Percentiles rank a stretch among this genome's conserved stretches.
Conservation (phyloP, 1,284 basidiomycete species). For the Spongiforma sp. region DNA sequence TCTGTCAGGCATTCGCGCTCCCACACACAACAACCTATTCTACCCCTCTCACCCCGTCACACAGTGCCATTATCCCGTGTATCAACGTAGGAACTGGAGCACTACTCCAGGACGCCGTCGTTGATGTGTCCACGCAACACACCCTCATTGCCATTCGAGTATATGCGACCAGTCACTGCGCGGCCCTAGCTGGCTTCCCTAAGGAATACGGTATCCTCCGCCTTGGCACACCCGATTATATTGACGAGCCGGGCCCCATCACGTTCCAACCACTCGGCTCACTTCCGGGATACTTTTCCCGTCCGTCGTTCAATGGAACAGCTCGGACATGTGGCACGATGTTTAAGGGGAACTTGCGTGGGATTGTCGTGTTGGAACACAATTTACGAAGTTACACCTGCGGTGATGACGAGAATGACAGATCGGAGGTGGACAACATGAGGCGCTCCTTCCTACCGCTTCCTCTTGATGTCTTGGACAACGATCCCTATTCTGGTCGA, state of each 20-base stretch:
- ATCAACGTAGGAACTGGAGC: background rate
- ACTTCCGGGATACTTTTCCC: constrained; percentile 7
- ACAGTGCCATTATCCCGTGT: constrained; percentile 7
- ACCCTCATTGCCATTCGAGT: constrained; percentile 14
- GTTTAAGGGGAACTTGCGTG: background rate
- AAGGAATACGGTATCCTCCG: constrained; percentile 14
- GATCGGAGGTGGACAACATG: background rate
- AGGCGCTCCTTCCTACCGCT: constrained; percentile 11
- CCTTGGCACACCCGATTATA: background rate
- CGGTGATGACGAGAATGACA: background rate
- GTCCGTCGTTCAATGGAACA: constrained; percentile 20
- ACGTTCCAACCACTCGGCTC: constrained; percentile 14
- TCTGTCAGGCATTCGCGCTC: constrained; percentile 18
- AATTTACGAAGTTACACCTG: constrained; percentile 3
- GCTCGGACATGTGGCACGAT: constrained; percentile 19
- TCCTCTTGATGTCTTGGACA: constrained; percentile 18
- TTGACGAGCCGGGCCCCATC: constrained; percentile 10
- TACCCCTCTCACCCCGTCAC: constrained; percentile 12
- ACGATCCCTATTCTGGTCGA: constrained; percentile 28
- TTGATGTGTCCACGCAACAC: constrained; percentile 16
- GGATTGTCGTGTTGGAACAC: constrained; percentile 21
- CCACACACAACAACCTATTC: background rate
- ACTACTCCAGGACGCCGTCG: constrained; percentile 16
- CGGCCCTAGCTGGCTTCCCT: constrained; percentile 4
- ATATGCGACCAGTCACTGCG: constrained; percentile 6